Base-by-base conservation (phyloP, 305 asterid species). In the Withania somnifera region DNA sequence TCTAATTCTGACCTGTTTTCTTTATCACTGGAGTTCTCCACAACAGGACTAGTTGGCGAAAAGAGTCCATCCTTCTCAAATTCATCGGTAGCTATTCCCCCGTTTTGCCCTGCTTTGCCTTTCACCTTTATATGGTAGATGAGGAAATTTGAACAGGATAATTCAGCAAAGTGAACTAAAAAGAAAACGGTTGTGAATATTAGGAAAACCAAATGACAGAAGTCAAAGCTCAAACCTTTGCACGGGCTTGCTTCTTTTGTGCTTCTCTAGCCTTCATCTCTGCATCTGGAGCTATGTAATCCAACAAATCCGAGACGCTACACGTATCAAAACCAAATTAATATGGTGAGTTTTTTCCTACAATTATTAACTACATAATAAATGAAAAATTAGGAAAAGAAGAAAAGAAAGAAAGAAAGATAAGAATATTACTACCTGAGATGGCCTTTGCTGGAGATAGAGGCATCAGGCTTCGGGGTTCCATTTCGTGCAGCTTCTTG, bases 401-500 rank as follows among this genome's bases (percentile, higher is more conserved):
- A 26, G 2, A 20, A 45, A 11, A 67, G n/a, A 38, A 66, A 38
- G 11, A 54, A 50, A 53, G n/a, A 14, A 63, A 11, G 32, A 26
- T 51, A 42, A 68, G 80, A 61, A 81, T 24, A 26, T 60, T 73
- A 90, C 97, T 73, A 91, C 97, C 98, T 94, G 78, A 94, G 84
- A 89, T 95, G 98, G 78, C 98, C 98, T 89, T 95, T 93, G 90
- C 98, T 95, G 67, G 98, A 92, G 82, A 95, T 95, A 82, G 98
- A 95, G 76, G 98, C 98, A 84, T 95, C 98, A 15, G 97, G 98
- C 84, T 93, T 95, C 30, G 97, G 98, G 52, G 98, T 91, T 82
- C 98, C 98, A 84, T 92, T 93, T 58, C 97, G 96, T 14, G 97
- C 96, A 77, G 98, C 97, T 91, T 93, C 98, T 87, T 95, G 98